Evolutionary conservation across 148 eudicot species (phyloP), one percentile per base, ranked within the genome.

Genomic region (Heliosperma pusillum): DNA sequence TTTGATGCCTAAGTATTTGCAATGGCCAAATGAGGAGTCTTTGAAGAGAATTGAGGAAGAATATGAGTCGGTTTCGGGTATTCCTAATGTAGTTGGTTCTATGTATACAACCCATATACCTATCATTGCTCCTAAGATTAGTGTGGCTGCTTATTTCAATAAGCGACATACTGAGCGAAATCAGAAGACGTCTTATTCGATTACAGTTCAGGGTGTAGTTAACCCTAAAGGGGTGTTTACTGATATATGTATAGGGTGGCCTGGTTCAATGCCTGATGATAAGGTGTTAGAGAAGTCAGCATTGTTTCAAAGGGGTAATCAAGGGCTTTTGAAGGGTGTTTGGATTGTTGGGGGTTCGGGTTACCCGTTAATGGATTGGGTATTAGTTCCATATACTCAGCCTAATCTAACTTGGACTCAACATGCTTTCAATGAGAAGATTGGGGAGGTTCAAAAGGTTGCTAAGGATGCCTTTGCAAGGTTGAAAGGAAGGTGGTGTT

Each of bases 61-160:
- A 4, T 93, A 81, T 22, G 90, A 88, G 66, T 61, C 85, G 2
- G 10, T 85, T 55, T 89, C 97, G 0, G 97, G 92, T 6, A 93
- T 93, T 53, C 92, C 95, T 1, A 89, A 85, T 73, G 89, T 89
- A 17, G 91, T 89, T 13, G 98, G 98, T n/a, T 88, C 97, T 16
- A 89, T 93, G 91, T 91, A 91, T 50, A 93, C 98, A 0, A 91
- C 98, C 1, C 98, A 93, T 71, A 84, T 91, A 69, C 98, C 98
- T 0, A 93, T 93, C 4, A 91, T 93, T 57, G 98, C 98, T 12
- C 98, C 98, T 0, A 93, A 93, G 85, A 87, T 87, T 19, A 91
- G 88, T 72, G 97, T 91, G 4, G 88, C 97, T 0, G 97, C 97
- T 50, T 91, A 93, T 66, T 89, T 88, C 83, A 93, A 93, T 77